Percentiles rank a stretch among this genome's conserved stretches.
Conservation (phyloP, 2,329 filamentous ascomycete species). For the Colletotrichum lentis region DNA sequence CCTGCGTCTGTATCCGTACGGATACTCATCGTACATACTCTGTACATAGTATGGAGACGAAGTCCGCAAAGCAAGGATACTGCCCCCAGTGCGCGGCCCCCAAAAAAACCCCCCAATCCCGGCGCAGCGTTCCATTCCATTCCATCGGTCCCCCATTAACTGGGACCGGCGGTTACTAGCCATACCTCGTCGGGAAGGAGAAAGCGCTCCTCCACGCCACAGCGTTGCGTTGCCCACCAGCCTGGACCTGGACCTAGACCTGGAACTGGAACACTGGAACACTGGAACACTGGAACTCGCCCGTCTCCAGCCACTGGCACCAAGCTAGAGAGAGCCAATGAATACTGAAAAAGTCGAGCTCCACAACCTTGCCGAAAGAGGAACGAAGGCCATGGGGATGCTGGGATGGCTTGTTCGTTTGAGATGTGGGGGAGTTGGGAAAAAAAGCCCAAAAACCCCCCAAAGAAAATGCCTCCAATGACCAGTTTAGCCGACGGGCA, state of each 20-base stretch:
- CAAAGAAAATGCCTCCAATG: no score
- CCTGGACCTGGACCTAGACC: constrained; percentile 22
- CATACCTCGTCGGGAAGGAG: constrained; percentile 28
- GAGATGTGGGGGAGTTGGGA: not conserved
- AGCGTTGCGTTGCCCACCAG: constrained; percentile 31
- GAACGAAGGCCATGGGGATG: constrained; percentile 22
- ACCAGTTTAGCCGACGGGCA: not conserved
- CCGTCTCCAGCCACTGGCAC: not conserved
- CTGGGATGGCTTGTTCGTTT: not conserved
- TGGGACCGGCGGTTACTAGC: constrained; percentile 3
- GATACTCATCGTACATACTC: no score
- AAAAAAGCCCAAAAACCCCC: not conserved
- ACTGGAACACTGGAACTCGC: no score
- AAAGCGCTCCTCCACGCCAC: constrained; percentile 20
- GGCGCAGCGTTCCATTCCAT: constrained; percentile 29
- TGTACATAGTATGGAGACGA: no score
- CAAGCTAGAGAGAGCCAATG: not conserved
- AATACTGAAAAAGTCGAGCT: not conserved
- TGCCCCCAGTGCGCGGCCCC: no score
- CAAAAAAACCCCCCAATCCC: constrained; percentile 1
- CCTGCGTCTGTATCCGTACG: no score
- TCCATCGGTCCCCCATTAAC: constrained; percentile 21
- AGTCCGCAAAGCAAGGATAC: no score
- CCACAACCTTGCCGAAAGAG: not conserved
- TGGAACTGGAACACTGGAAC: no score